Conservation (phyloP, 2,329 filamentous ascomycete genomes). For the Gaeumannomyces sp. region DNA sequence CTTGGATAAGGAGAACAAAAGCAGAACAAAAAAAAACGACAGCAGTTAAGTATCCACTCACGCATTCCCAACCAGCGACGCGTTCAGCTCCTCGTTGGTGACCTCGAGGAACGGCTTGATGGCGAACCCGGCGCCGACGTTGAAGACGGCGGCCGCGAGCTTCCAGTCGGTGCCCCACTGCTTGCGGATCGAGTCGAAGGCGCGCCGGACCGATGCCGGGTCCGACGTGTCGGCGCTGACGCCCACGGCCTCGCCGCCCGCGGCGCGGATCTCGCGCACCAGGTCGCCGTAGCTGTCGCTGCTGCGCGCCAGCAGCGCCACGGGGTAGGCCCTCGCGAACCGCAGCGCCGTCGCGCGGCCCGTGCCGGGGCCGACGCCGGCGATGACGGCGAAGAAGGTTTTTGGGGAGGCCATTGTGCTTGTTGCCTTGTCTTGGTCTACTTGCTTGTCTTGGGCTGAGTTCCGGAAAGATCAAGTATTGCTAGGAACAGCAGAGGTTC, state of each 20-base stretch:
- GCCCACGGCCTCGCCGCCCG: slow-evolving; percentile 64
- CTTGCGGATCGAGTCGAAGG: slow-evolving; percentile 56
- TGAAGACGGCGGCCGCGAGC: slow-evolving; percentile 63
- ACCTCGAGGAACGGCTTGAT: slow-evolving; percentile 54
- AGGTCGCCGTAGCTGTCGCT: slow-evolving; percentile 60
- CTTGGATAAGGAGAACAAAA: neutral
- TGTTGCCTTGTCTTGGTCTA: neutral
- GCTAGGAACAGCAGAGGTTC: too few species aligned
- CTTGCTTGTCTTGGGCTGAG: neutral
- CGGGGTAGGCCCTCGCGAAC: slow-evolving; percentile 61
- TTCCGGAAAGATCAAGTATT: neutral
- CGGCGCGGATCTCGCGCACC: slow-evolving; percentile 59
- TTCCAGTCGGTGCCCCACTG: slow-evolving; percentile 40
- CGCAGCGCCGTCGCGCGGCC: slow-evolving; percentile 39
- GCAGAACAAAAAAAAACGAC: neutral
- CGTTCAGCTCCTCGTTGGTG: slow-evolving; percentile 42
- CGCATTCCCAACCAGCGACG: slow-evolving; percentile 40
- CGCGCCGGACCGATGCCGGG: slow-evolving; percentile 42
- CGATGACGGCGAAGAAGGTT: slow-evolving; percentile 58
- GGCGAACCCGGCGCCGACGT: slow-evolving; percentile 49
- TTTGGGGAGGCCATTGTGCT: slow-evolving; percentile 20
- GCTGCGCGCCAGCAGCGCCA: slow-evolving; percentile 67
- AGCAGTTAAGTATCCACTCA: slow-evolving; percentile 25
- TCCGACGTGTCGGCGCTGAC: slow-evolving; percentile 61
- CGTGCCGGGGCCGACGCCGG: slow-evolving; percentile 67